phyloP scores from a whole-genome alignment of 2,329 filamentous ascomycete genomes.

The Penicillium glabrum region DNA sequence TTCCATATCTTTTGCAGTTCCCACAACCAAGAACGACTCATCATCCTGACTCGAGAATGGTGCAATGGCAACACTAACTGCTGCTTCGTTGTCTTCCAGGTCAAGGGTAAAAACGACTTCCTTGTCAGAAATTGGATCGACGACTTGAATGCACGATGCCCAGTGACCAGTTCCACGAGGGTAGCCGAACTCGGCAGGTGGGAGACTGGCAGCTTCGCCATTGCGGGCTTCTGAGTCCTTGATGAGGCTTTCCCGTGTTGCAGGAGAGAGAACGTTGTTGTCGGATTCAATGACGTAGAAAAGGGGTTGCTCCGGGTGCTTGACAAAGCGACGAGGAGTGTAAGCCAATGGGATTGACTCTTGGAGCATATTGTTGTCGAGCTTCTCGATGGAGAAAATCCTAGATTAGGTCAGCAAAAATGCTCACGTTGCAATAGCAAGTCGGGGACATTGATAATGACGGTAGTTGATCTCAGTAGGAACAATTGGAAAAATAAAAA shows the following conservation, averaged over 20 bases:
- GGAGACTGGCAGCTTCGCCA: slow-evolving; percentile 68
- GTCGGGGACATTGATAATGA: neutral
- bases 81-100: slow-evolving; percentile 85
- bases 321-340: slow-evolving; percentile 83
- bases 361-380: slow-evolving; percentile 82
- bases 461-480: slow-evolving; percentile 70
- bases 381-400: slow-evolving; percentile 87
- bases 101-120: slow-evolving; percentile 75
- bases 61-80: slow-evolving; percentile 80
- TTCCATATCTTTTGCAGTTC: slow-evolving; percentile 87
- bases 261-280: slow-evolving; percentile 81
- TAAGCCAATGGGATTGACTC: slow-evolving; percentile 84
- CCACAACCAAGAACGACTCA: slow-evolving; percentile 88
- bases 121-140: slow-evolving; percentile 79
- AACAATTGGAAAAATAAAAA: slow-evolving; percentile 77
- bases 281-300: slow-evolving; percentile 96
- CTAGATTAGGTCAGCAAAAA: slow-evolving; percentile 42
- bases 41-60: slow-evolving; percentile 86
- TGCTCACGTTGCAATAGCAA: neutral
- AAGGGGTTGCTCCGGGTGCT: slow-evolving; percentile 81
- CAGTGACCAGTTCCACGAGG: slow-evolving; percentile 80
- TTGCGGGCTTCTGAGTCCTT: slow-evolving; percentile 70
- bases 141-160: slow-evolving; percentile 91
- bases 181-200: slow-evolving; percentile 84
- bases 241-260: slow-evolving; percentile 73